Conservation (phyloP, 2,329 filamentous ascomycete genomes). For the Beauveria sp. region DNA sequence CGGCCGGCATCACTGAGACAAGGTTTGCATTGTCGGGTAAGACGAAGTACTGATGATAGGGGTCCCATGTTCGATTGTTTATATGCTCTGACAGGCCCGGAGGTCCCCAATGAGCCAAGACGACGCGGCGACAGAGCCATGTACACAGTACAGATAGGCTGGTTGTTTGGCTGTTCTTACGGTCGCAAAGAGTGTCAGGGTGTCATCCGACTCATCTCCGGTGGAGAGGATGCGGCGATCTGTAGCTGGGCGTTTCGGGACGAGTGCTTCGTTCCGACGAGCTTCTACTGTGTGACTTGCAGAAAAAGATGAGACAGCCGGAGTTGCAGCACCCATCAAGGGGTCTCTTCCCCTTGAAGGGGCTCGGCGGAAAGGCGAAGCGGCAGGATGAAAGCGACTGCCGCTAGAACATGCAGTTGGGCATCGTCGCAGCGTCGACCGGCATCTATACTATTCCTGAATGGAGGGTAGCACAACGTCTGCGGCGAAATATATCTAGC, state of each 20-base stretch:
- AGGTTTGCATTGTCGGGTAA: neutral
- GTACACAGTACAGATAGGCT: neutral
- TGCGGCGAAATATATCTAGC: neutral
- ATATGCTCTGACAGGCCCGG: neutral
- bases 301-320: neutral
- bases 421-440: neutral
- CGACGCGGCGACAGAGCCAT: neutral
- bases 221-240: neutral
- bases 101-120: neutral
- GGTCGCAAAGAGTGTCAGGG: neutral
- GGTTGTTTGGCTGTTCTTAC: neutral
- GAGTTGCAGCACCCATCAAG: neutral
- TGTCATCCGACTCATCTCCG: neutral
- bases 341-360: neutral
- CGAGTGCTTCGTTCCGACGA: neutral
- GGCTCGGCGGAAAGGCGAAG: neutral
- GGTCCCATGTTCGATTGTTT: neutral
- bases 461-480: neutral
- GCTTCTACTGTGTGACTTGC: neutral
- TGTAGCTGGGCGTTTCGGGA: constrained; percentile 3
- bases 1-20: neutral
- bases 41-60: too few species aligned
- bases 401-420: neutral
- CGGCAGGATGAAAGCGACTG: neutral
- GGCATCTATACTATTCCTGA: neutral